These are phyloP conservation scores for Termitomyces sp. DNA, from an alignment of 768 basidiomycete genomes.

Conservation along the genomic window DNA sequence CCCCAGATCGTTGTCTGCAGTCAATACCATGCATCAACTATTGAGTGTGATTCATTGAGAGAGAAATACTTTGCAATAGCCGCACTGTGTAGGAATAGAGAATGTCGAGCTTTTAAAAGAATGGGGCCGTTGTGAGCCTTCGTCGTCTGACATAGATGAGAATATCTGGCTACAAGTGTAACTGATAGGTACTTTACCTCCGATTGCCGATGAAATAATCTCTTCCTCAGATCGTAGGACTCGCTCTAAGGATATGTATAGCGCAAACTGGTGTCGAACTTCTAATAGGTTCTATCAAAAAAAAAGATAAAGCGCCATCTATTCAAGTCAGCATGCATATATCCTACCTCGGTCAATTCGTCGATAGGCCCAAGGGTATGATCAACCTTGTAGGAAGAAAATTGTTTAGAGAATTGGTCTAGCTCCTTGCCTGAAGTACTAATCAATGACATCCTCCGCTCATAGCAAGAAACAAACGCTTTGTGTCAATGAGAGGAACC, in stretches of 20 bases:
- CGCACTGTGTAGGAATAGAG: slow-evolving; percentile 79
- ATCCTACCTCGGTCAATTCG: slow-evolving; percentile 50
- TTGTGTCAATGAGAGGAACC: slow-evolving; percentile 47
- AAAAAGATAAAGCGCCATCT: slow-evolving; percentile 16
- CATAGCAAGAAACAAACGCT: slow-evolving; percentile 40
- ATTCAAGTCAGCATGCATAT: background rate
- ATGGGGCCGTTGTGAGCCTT: slow-evolving; percentile 67
- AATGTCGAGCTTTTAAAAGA: slow-evolving; percentile 83
- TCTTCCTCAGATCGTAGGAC: slow-evolving; percentile 64
- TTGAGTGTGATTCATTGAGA: background rate
- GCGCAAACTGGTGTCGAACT: slow-evolving; percentile 51
- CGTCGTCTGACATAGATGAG: slow-evolving; percentile 48
- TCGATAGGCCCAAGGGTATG: slow-evolving; percentile 51
- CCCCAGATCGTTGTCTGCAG: slow-evolving; percentile 81
- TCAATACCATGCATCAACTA: background rate
- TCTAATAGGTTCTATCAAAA: slow-evolving; percentile 56
- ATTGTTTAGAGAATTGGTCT: slow-evolving; percentile 41
- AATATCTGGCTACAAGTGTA: background rate
- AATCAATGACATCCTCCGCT: slow-evolving; percentile 6
- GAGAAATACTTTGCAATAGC: slow-evolving; percentile 66
- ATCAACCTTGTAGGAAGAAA: slow-evolving; percentile 44
- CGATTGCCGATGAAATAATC: slow-evolving; percentile 53
- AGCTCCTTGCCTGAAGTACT: slow-evolving; percentile 46
- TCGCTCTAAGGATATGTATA: slow-evolving; percentile 49
- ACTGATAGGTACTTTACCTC: slow-evolving; percentile 38